Percentiles rank a stretch among this genome's conserved stretches.
Evolutionary conservation across 2,329 filamentous ascomycete species (phyloP).

Genomic region (Trichophyton rubrum): DNA sequence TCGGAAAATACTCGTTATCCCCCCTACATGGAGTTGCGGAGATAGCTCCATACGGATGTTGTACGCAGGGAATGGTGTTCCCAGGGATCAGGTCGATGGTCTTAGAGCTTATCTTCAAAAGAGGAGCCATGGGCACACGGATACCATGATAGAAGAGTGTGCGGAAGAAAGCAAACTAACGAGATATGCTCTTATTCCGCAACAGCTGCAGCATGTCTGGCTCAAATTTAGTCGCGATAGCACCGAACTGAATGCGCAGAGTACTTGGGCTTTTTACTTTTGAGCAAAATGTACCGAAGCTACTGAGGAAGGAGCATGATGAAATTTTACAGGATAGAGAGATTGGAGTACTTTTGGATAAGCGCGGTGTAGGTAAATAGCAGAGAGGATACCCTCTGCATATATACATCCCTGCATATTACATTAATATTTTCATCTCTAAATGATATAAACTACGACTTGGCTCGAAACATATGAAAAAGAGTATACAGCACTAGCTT

Average conservation of each 20-base stretch:
- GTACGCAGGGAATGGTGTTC: conserved; percentile 24
- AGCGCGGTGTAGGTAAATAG: neutral
- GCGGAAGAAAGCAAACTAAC: conserved; percentile 17
- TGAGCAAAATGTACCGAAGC: conserved; percentile 16
- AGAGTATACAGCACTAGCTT: neutral
- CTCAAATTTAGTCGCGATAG: conserved; percentile 21
- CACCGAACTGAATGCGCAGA: conserved; percentile 18
- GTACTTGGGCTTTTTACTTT: conserved; percentile 22
- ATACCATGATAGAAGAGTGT: conserved; percentile 20
- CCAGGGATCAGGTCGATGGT: conserved; percentile 13
- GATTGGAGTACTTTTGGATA: conserved; percentile 3
- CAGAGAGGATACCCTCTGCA: neutral
- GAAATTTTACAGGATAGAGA: conserved; percentile 5
- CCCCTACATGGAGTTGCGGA: conserved; percentile 17
- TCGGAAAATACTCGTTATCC: conserved; percentile 18
- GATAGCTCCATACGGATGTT: conserved; percentile 22
- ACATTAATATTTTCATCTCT: neutral
- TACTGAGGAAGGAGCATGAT: conserved; percentile 15
- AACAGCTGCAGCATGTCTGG: conserved; percentile 21
- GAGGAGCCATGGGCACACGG: conserved; percentile 16
- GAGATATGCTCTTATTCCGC: conserved; percentile 24
- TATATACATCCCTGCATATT: neutral
- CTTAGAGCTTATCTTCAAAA: conserved; percentile 14
- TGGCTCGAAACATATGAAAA: too few species aligned
- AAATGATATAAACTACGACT: neutral